Conservation (phyloP, 179 eudicot species). For the Amaranthus tricolor region DNA sequence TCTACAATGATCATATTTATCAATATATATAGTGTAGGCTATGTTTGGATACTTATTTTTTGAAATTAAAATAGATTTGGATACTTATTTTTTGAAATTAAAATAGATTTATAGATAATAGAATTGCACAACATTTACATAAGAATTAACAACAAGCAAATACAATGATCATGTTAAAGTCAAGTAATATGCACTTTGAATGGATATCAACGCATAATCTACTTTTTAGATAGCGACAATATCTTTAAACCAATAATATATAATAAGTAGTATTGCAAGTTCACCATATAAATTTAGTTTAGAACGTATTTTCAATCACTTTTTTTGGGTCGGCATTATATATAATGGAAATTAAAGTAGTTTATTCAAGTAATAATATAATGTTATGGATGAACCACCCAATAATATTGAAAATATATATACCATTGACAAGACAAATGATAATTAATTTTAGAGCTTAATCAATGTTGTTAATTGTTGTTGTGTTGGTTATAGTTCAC, state of each 20-base stretch:
- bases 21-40: too few species aligned
- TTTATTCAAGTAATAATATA: not conserved
- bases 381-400: conserved; percentile 19
- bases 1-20: too few species aligned
- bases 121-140: too few species aligned
- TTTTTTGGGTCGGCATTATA: conserved; percentile 8
- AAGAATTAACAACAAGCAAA: too few species aligned
- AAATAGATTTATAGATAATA: too few species aligned
- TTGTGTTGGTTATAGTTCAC: conserved; percentile 20
- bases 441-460: conserved; percentile 12
- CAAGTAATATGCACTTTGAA: conserved; percentile 4
- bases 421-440: conserved; percentile 19
- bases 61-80: too few species aligned
- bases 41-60: too few species aligned
- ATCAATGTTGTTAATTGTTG: conserved; percentile 9
- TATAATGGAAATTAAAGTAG: conserved; percentile 11
- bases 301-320: not conserved
- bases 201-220: conserved; percentile 2
- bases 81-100: too few species aligned
- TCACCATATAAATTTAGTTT: not conserved
- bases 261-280: not conserved
- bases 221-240: not conserved
- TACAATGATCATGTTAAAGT: not conserved
- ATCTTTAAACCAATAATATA: not conserved
- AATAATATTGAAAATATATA: not conserved